Evolutionary conservation across 2,329 filamentous ascomycete genomes (phyloP).

Genomic region (Davidsoniella eucalypti): DNA sequence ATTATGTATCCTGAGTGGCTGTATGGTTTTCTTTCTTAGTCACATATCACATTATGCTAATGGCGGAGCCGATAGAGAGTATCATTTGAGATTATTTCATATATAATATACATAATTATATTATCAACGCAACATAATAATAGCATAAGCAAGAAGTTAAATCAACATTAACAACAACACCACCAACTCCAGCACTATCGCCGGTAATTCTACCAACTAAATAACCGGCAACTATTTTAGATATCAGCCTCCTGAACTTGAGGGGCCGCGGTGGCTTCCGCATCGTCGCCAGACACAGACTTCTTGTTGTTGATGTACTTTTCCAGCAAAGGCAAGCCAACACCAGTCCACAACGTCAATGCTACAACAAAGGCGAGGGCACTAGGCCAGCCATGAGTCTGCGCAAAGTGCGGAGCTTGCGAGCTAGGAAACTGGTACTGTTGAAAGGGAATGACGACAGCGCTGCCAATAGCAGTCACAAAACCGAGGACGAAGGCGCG

Average conservation of each 20-base stretch:
- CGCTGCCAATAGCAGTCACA: slow-evolving; percentile 23
- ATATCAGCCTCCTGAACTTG: no score
- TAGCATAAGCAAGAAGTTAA: no score
- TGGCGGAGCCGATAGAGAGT: no score
- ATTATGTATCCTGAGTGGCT: no score
- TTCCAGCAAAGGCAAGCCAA: slow-evolving; percentile 17
- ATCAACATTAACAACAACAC: no score
- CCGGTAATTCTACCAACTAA: no score
- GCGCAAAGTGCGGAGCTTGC: slow-evolving; percentile 21
- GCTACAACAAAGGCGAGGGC: slow-evolving; percentile 20
- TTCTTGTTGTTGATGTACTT: background rate
- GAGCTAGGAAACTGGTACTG: slow-evolving; percentile 18
- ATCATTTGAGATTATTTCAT: no score
- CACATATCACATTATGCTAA: background rate
- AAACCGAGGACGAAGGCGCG: slow-evolving; percentile 25
- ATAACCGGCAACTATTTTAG: no score
- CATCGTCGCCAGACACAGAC: no score
- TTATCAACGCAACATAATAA: no score
- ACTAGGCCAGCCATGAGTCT: slow-evolving; percentile 23
- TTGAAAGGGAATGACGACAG: slow-evolving; percentile 24
- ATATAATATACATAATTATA: background rate
- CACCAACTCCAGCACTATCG: no score
- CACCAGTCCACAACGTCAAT: slow-evolving; percentile 21
- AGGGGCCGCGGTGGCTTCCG: no score
- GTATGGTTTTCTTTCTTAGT: background rate